Conservation (phyloP, 441 rosid species). For the Geranium incanum region DNA sequence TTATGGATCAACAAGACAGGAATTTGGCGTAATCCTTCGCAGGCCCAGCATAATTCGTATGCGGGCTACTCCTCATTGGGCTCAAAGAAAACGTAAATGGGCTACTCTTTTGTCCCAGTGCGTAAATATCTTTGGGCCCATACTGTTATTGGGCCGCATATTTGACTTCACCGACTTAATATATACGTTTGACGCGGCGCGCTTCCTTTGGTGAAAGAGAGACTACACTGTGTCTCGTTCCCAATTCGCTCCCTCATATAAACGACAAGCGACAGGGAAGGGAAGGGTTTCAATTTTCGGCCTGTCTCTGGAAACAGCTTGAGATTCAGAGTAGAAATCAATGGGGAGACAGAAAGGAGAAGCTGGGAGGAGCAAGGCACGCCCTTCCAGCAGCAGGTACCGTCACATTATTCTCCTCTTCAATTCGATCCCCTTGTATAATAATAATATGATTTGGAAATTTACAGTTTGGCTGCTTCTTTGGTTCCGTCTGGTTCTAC, state of each 20-base stretch:
- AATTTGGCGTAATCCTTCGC: too few species aligned
- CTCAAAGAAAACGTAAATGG: background rate
- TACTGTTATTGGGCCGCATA: background rate
- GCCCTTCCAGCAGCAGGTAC: conserved; percentile 97
- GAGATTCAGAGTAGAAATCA: background rate
- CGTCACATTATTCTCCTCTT: background rate
- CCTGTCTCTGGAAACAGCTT: background rate
- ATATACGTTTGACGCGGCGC: background rate
- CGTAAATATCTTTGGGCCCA: background rate
- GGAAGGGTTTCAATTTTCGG: conserved; percentile 1
- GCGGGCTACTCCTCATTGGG: background rate
- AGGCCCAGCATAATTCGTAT: too few species aligned
- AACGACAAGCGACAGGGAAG: background rate
- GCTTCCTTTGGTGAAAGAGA: background rate
- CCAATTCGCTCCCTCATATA: background rate
- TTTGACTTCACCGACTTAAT: background rate
- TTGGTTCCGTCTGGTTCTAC: conserved; percentile 59
- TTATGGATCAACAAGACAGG: too few species aligned
- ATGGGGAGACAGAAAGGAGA: conserved; percentile 94
- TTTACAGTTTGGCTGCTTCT: conserved; percentile 74
- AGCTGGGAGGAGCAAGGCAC: conserved; percentile 67
- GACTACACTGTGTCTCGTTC: background rate
- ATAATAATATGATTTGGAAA: background rate
- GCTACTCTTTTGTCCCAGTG: too few species aligned
- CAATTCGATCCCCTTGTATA: conserved; percentile 9